These are phyloP conservation scores for Scedosporium minutisporum DNA, from an alignment of 2,329 filamentous ascomycete species.

Conservation along the genomic window DNA sequence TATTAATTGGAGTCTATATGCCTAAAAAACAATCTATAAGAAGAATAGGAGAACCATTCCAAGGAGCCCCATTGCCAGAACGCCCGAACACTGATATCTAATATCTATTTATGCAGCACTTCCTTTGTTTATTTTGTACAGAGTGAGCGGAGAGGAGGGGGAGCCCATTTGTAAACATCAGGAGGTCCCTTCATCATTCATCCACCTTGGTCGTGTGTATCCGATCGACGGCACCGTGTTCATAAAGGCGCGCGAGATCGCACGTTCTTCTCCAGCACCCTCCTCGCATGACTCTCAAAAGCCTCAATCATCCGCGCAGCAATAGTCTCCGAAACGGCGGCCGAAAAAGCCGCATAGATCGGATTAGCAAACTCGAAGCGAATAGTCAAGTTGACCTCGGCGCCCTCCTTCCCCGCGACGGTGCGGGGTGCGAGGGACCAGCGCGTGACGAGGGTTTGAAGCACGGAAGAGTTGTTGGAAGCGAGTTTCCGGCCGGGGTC, in stretches of 20 bases:
- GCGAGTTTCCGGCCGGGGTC: slow-evolving; percentile 15
- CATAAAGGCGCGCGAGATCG: background rate
- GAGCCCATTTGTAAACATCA: background rate
- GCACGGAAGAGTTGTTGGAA: slow-evolving; percentile 34
- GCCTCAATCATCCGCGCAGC: slow-evolving; percentile 85
- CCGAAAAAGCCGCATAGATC: slow-evolving; percentile 74
- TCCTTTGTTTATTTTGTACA: background rate
- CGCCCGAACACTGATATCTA: background rate
- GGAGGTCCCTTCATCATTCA: background rate
- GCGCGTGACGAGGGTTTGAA: slow-evolving; percentile 59
- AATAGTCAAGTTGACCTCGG: slow-evolving; percentile 67
- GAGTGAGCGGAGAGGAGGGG: background rate
- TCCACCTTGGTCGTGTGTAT: background rate
- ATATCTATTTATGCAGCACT: background rate
- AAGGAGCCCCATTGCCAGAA: background rate
- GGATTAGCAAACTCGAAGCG: slow-evolving; percentile 81
- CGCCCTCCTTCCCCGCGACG: slow-evolving; percentile 24
- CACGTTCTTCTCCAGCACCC: slow-evolving; percentile 33
- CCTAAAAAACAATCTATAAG: too few relatives aligned
- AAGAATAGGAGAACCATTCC: too few relatives aligned
- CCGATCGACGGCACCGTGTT: background rate
- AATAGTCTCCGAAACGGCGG: slow-evolving; percentile 72
- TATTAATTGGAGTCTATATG: too few relatives aligned
- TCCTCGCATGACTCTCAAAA: slow-evolving; percentile 71
- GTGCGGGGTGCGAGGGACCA: slow-evolving; percentile 50